Conservation (phyloP, 225 moss, liverwort and hornwort species). For the Sphagnum tenellum region DNA sequence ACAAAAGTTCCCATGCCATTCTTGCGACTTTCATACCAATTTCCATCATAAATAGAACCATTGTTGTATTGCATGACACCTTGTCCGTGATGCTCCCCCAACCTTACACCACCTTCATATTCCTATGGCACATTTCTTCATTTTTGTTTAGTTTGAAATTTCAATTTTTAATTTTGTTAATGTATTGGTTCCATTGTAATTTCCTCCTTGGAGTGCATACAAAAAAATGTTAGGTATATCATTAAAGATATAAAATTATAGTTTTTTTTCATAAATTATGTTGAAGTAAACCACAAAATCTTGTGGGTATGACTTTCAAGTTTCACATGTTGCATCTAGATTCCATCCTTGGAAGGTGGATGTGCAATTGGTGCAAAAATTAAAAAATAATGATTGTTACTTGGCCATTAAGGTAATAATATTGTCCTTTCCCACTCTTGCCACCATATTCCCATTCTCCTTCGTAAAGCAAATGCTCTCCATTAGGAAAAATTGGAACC, state of each 20-base stretch:
- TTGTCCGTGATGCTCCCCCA: slow-evolving; percentile 60
- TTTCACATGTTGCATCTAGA: no score
- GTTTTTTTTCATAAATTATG: no score
- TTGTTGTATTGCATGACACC: slow-evolving; percentile 65
- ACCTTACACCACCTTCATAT: slow-evolving; percentile 66
- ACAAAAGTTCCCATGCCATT: slow-evolving; percentile 60
- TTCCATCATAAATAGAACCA: slow-evolving; percentile 65
- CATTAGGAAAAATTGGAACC: slow-evolving; percentile 27
- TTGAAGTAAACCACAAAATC: no score
- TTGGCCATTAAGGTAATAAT: slow-evolving; percentile 72
- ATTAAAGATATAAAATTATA: no score
- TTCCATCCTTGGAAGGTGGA: no score
- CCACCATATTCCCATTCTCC: slow-evolving; percentile 76
- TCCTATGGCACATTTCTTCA: slow-evolving; percentile 36
- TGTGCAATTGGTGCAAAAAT: no score
- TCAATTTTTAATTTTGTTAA: no score
- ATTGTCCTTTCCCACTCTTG: slow-evolving; percentile 63
- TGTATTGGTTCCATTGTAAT: no score
- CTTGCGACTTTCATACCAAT: slow-evolving; percentile 72
- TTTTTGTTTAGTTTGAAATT: background rate
- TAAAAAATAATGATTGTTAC: slow-evolving; percentile 5
- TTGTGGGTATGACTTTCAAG: no score
- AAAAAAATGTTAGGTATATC: no score
- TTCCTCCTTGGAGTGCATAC: no score
- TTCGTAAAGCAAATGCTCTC: slow-evolving; percentile 63